Evolutionary conservation across 805 yeast genomes (phyloP), one percentile per base, ranked within the genome.

Genomic region (Candida qinlingensis): DNA sequence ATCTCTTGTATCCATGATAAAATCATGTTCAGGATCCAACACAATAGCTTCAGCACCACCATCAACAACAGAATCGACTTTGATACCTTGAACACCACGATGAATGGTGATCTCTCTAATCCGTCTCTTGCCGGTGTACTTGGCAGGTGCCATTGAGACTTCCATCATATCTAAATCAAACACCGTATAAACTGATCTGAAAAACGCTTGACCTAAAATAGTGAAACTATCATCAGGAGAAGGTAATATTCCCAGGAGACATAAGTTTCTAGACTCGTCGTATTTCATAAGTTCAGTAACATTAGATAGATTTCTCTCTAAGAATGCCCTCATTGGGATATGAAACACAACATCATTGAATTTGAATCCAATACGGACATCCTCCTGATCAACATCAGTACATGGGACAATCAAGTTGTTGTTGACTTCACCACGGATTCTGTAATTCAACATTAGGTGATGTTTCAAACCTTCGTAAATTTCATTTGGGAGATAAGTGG

Each of bases 161-260:
- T 57, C 57, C 56, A 55, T 51, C 12, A 40, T 38, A 42, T 58
- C 63, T 7, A 58, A 39, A 44, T 61, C 64, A 42, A 55, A 61
- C 9, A 59, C 61, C 7, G 56, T 50, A 30, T 60, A 60, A 3
- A 49, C 10, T 9, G 54, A 37, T 41, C 54, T 52, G 7, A 60
- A 47, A 39, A 60, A 58, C 6, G 50, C 51, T 4, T 51, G 56
- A 1, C 64, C 64, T 10, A 60, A 37, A 3, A 60, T 49, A 1
- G 58, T 45, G 2, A 19, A 39, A 25, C 43, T 44, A 2, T 33
- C 7, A 12, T 34, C 34, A 13, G 43, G 43, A 11, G 11, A 11
- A 34, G 57, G 49, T 27, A 33, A 3, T 9, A 59, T 44, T 4
- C 55, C 58, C 13, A 60, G 35, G 0, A 44, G n/a, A 35, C 58